Evolutionary conservation across 257 asterid species (phyloP), one percentile per base, ranked within the genome.

Genomic region (Capsicum pubescens): DNA sequence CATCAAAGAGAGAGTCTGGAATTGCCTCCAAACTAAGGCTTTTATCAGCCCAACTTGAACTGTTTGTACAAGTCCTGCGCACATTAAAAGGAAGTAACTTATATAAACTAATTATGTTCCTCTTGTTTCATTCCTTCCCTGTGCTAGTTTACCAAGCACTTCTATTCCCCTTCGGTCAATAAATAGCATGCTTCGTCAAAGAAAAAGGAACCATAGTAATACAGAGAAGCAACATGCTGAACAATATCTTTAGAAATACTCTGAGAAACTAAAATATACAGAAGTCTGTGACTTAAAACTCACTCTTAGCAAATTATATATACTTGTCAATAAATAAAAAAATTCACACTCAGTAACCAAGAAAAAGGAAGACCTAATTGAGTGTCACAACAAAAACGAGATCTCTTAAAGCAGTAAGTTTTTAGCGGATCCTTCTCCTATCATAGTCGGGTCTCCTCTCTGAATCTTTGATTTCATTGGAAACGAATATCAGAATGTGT

Each of bases 41-140:
- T 85, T 90, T 90, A 86, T 90, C 95, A 21, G 88, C 83, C 98
- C 98, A 95, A 90, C 90, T 92, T 76, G 95, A 90, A 92, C 94
- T 93, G 91, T 95, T 97, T 68, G 99, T 93, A 90, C 95, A 91
- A 85, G 93, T 89, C 98, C 99, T 97, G 88, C 66, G 83, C 74
- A 56, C 59, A 89, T 61, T 82, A 80, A 32, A 66, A 83, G 68
- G 13, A 85, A 85, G 78, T 8, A 77, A 54, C 2, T 77, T 77
- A 26, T 48, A 76, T 76, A 52, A 54, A 14, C 64, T 21, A 77
- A 54, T 55, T 54, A 77, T 77, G 61, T 14, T 32, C 5, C 82
- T 77, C 64, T 77, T 77, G 63, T 54, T 77, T 26, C 64, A 15
- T 54, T 26, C 26, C 50, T 54, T 54, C 64, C 50, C 42, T 14